Percentiles rank a stretch among this genome's conserved stretches.
Evolutionary conservation across 805 yeast genomes (phyloP).

Genomic region (Zygosaccharomyces kombuchaensis): DNA sequence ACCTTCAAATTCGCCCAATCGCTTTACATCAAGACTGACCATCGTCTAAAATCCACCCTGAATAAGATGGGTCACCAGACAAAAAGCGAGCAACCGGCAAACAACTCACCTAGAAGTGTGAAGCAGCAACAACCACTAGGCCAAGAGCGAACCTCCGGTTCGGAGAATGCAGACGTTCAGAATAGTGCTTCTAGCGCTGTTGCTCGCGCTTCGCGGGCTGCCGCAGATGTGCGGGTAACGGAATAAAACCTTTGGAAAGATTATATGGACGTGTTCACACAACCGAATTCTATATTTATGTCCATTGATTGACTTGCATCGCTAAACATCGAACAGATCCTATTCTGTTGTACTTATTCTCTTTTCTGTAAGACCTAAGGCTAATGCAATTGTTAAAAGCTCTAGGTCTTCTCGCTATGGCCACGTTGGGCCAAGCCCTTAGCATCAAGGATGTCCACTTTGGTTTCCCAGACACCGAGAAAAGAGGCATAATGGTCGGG

Average conservation of each 20-base stretch:
- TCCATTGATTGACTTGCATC: neutral
- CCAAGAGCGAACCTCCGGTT: neutral
- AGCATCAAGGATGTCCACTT: slow-evolving; percentile 16
- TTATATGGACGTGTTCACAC: slow-evolving; percentile 5
- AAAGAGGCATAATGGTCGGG: slow-evolving; percentile 15
- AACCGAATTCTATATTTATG: neutral
- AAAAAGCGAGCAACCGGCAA: slow-evolving; percentile 1
- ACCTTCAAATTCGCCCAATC: slow-evolving; percentile 26
- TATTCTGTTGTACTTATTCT: neutral
- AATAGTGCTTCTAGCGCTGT: slow-evolving; percentile 13
- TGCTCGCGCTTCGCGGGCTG: slow-evolving; percentile 14
- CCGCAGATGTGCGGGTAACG: slow-evolving; percentile 14
- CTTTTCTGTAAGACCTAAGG: neutral
- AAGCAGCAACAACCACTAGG: neutral
- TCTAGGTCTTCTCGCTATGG: slow-evolving; percentile 7
- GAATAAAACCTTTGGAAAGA: neutral
- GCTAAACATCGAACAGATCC: neutral
- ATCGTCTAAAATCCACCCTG: slow-evolving; percentile 16
- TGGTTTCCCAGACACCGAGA: slow-evolving; percentile 13
- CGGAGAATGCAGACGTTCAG: neutral
- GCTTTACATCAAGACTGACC: slow-evolving; percentile 23
- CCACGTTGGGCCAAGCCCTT: slow-evolving; percentile 12
- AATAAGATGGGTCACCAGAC: slow-evolving; percentile 17
- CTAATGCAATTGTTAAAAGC: slow-evolving; percentile 14
- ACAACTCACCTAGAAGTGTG: neutral